Evolutionary conservation across 495 filamentous ascomycete genomes (phyloP), one percentile per base, ranked within the genome.

Genomic region (Xylaria curta): DNA sequence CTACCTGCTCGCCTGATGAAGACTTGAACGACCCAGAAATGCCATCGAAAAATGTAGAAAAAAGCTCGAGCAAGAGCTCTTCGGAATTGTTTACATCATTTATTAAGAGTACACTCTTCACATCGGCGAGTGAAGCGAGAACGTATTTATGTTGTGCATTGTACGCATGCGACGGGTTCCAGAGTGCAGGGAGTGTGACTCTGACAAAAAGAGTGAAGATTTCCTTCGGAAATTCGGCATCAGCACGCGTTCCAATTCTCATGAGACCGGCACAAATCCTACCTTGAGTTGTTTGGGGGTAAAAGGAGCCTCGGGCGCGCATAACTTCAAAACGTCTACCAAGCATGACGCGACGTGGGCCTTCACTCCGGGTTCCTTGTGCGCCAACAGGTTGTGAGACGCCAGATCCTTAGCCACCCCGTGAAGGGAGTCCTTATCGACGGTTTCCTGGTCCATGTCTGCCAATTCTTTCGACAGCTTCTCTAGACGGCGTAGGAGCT

Each of bases 221-320:
- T 81, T 98, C 94, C 95, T 97, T 78, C 15, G 40, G 56, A 21
- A 44, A 62, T 53, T 46, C 63, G 65, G 46, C 44, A 49, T 54
- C 49, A 54, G 53, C 19, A 56, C 47, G 26, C 9, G 49, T 36
- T 36, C 51, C 51, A 72, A 63, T 53, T 74, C 58, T 21, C 61
- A 62, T 60, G 68, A 19, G 5, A 21, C 24, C 53, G 13, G 36
- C 59, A 64, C 54, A 46, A 19, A 71, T 68, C 80, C 28, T 64
- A 97, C 95, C 92, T 96, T 97, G 38, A 99, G 85, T 81, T 98
- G 95, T 63, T 90, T 88, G 38, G 86, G 89, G 12, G 94, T 97
- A 82, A 97, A 98, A 13, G 96, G 96, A 81, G 96, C 96, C 88
- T 98, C 91, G 5, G 96, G 96, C 40, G 96, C 96, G 84, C 94